Base-by-base conservation (phyloP, 2,329 filamentous ascomycete species). In the Nectriaceae sp. region DNA sequence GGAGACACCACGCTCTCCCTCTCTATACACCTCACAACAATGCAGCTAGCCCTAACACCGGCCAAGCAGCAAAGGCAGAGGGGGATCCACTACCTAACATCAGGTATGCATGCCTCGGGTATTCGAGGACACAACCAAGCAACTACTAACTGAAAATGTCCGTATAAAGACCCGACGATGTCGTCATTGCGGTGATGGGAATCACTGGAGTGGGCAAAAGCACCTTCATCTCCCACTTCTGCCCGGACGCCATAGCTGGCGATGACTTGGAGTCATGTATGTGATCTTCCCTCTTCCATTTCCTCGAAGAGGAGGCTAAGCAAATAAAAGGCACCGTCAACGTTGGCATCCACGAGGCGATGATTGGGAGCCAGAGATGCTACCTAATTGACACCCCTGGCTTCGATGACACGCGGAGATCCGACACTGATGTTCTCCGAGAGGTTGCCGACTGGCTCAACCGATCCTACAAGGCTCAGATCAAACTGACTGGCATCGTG, bases 381-480 rank as follows among this genome's bases (percentile, higher is more conserved):
- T n/a, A n/a, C 13, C 24, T 36, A n/a, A 19, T 54, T 3, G 53
- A 56, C 37, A 56, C 53, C 0, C 53, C 52, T 0, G 53, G 48
- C 2, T 56, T 54, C n/a, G 46, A 56, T n/a, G 53, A 54, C 15
- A 56, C 53, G 1, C 33, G 40, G 5, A 18, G 49, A 16, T 37
- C 38, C 8, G 41, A 51, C 19, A 37, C 20, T 1, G 51, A 52
- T 1, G 35, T 54, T 21, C 41, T 55, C 4, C 5, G 35, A 2
- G 42, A 49, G 16, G 45, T 49, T 21, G 37, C 47, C 3, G 13
- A 37, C 2, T 49, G 33, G 11, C 26, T 49, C 1, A 29, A 37
- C 5, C 40, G 26, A 3, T 41, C 44, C 19, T 42, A 49, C 38
- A 37, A 18, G 3, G 6, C 21, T 3, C 29, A 41, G 3, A 10